phyloP scores from a whole-genome alignment of 176 grass and related monocot genomes.

The Saccharum officinarum region DNA sequence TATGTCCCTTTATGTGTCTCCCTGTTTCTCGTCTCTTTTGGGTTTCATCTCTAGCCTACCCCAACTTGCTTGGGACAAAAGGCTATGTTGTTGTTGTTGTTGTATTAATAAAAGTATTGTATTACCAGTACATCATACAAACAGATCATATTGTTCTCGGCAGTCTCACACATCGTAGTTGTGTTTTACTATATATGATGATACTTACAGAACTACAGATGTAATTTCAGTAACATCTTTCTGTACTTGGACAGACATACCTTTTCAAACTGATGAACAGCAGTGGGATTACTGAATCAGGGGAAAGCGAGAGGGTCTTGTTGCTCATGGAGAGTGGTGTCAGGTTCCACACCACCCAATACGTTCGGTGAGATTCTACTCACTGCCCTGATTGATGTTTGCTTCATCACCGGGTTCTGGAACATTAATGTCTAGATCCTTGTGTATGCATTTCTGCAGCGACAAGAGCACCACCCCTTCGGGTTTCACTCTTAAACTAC shows the following conservation, averaged over 20 bases:
- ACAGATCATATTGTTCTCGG: background rate
- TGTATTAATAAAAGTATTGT: background rate
- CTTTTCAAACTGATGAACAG: slow-evolving; percentile 99
- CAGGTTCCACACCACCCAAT: slow-evolving; percentile 94
- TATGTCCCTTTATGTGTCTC: too few relatives aligned
- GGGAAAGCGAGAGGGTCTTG: slow-evolving; percentile 94
- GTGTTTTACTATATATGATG: background rate
- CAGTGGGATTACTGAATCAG: slow-evolving; percentile 88
- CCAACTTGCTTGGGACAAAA: too few relatives aligned
- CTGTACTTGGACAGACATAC: slow-evolving; percentile 63
- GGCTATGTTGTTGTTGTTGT: too few relatives aligned
- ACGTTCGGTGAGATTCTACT: slow-evolving; percentile 59
- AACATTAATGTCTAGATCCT: slow-evolving; percentile 1
- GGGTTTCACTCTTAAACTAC: slow-evolving; percentile 92
- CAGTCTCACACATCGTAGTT: background rate
- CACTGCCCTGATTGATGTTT: background rate
- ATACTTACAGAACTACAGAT: background rate
- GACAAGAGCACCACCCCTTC: slow-evolving; percentile 96
- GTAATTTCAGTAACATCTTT: background rate
- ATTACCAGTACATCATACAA: background rate
- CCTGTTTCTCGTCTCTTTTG: too few relatives aligned
- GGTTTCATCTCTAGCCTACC: too few relatives aligned
- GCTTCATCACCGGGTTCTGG: background rate
- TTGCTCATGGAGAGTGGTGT: slow-evolving; percentile 93
- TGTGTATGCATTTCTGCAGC: slow-evolving; percentile 34